phyloP scores from a whole-genome alignment of 768 basidiomycete genomes.

The Termitomyces sp. region DNA sequence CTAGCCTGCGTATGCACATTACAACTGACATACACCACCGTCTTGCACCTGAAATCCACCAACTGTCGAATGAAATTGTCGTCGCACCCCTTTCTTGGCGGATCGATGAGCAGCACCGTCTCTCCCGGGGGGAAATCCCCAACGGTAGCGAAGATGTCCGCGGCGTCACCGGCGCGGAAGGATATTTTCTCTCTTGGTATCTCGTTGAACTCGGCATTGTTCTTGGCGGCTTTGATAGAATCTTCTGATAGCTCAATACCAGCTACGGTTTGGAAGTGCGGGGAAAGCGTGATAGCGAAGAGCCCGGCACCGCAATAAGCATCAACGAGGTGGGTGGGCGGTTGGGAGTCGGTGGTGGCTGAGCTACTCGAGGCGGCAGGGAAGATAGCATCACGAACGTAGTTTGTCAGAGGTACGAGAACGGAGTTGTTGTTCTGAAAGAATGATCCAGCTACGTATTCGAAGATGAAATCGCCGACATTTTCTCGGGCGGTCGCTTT shows the following conservation, averaged over 20 bases:
- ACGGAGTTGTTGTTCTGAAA: slow-evolving; percentile 99
- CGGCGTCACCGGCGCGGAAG: slow-evolving; percentile 81
- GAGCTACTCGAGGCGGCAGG: slow-evolving; percentile 14
- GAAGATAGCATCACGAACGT: slow-evolving; percentile 75
- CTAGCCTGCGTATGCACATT: slow-evolving; percentile 93
- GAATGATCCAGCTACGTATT: slow-evolving; percentile 84
- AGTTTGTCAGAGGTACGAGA: slow-evolving; percentile 74
- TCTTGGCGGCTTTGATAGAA: slow-evolving; percentile 62
- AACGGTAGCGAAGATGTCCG: slow-evolving; percentile 74
- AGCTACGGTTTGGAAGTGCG: slow-evolving; percentile 66
- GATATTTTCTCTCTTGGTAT: slow-evolving; percentile 50
- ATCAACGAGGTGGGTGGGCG: slow-evolving; percentile 86
- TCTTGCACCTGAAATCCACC: slow-evolving; percentile 56
- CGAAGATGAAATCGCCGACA: slow-evolving; percentile 77
- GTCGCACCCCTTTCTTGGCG: slow-evolving; percentile 94
- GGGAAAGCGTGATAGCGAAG: slow-evolving; percentile 80
- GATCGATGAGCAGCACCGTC: slow-evolving; percentile 80
- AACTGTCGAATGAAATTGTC: slow-evolving; percentile 73
- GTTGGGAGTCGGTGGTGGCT: slow-evolving; percentile 8
- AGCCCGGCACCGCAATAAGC: slow-evolving; percentile 90
- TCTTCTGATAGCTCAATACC: slow-evolving; percentile 84
- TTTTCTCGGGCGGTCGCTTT: slow-evolving; percentile 76
- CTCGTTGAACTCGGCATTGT: slow-evolving; percentile 60
- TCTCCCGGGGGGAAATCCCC: slow-evolving; percentile 54
- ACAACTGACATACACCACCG: slow-evolving; percentile 88